Base-by-base conservation (phyloP, 345 rosid genomes). In the Sisymbrium altissimum region DNA sequence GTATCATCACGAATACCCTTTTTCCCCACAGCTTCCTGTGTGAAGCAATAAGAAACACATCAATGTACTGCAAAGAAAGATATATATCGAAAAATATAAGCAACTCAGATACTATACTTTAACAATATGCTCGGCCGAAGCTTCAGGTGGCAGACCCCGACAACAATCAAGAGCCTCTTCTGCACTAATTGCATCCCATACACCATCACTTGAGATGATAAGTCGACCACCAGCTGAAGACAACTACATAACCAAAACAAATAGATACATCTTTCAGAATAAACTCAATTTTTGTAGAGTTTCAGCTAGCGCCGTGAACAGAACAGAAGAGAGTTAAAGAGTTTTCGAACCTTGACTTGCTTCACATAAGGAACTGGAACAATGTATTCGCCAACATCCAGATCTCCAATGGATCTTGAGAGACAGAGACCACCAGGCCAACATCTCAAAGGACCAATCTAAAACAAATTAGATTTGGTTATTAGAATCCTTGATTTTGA, bases 341-440 rank as follows among this genome's bases (percentile, higher is more conserved):
- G 58, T 25, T 49, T 23, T 48, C 58, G 13, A 29, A 95, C 99
- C 97, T 95, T 95, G 50, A 95, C 89, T 96, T 96, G 99, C 86
- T 96, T 96, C 59, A 96, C 97, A 58, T 90, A 81, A 66, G 99
- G 99, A 82, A 96, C 95, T 70, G 99, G 98, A 78, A 96, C 98
- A 79, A 96, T 92, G 84, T 66, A 92, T 78, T 92, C 97, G 32
- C 99, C 99, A 40, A 92, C 94, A 81, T 96, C 99, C 78, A 87
- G 70, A 78, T 96, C 99, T 54, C 99, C 99, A 52, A 96, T 92
- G 36, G 99, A 96, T 83, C 99, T 86, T 50, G 99, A 96, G 73
- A 96, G 98, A 81, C 99, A 96, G 73, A 96, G 78, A 71, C 99
- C 99, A 74, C 99, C 99, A 39, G 99, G 99, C 99, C 99, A 96